Conservation (phyloP, 192 early-diverging fungal species). For the Coemansia sp. region DNA sequence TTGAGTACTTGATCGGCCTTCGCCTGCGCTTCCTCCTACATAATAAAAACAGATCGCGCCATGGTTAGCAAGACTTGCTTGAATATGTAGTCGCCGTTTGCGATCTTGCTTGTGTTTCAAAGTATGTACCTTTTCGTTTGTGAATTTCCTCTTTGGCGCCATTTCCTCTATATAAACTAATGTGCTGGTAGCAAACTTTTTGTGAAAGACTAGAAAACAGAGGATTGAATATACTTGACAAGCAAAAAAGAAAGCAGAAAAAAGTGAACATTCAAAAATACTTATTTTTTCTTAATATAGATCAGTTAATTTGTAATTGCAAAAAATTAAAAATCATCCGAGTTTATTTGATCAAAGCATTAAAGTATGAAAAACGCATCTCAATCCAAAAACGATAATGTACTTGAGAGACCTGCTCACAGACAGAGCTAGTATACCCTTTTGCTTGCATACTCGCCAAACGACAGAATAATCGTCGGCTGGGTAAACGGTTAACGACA, state of each 20-base stretch:
- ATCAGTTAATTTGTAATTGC: too few species aligned
- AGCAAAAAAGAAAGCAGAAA: background rate
- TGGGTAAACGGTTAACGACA: background rate
- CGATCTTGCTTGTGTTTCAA: background rate
- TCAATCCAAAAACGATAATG: background rate
- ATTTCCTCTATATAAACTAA: constrained; percentile 8
- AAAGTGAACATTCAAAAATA: background rate
- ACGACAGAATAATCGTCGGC: constrained; percentile 1
- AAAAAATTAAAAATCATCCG: too few species aligned
- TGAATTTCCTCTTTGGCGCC: constrained; percentile 37
- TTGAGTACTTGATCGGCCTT: constrained; percentile 48
- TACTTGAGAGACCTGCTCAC: background rate
- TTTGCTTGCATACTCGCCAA: background rate
- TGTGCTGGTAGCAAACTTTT: background rate
- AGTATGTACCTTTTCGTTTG: constrained; percentile 4
- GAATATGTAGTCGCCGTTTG: background rate
- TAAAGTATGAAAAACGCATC: background rate
- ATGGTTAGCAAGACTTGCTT: background rate
- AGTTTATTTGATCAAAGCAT: background rate
- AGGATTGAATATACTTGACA: background rate
- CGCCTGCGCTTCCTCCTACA: constrained; percentile 15
- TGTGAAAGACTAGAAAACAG: background rate
- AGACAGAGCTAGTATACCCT: background rate
- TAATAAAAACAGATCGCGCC: background rate
- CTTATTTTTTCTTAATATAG: too few species aligned